Evolutionary conservation across 1,284 basidiomycete species (phyloP).

Genomic region (Quambalaria eucalypti): DNA sequence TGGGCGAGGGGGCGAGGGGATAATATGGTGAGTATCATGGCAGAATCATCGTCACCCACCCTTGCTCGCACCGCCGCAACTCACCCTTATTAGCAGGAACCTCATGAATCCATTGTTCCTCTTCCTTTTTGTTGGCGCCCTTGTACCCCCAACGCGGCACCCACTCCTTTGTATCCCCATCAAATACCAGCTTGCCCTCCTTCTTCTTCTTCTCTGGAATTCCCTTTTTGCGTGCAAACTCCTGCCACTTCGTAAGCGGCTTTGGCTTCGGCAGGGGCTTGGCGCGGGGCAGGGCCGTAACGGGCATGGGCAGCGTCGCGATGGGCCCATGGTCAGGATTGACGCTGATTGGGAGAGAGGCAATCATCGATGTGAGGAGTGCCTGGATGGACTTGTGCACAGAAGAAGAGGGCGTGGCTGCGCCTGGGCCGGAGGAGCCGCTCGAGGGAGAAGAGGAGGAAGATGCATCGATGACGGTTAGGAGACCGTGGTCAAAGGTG

Average conservation of each 20-base stretch:
- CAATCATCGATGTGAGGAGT: conserved; percentile 51
- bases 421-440: not conserved
- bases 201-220: conserved; percentile 64
- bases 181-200: conserved; percentile 77
- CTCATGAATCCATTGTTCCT: conserved; percentile 87
- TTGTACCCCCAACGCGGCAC: conserved; percentile 78
- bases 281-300: conserved; percentile 71
- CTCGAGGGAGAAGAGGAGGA: not conserved
- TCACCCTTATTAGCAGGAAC: conserved; percentile 73
- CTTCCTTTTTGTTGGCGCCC: conserved; percentile 71
- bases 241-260: conserved; percentile 90
- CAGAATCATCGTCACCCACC: too few relatives aligned
- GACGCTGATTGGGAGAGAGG: conserved; percentile 66
- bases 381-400: not conserved
- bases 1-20: conserved; percentile 4
- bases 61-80: conserved; percentile 44
- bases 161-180: conserved; percentile 90
- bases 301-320: conserved; percentile 61
- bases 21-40: too few relatives aligned
- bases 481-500: not conserved
- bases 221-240: conserved; percentile 87
- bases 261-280: conserved; percentile 90
- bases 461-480: not conserved
- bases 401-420: not conserved
- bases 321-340: conserved; percentile 70